Conservation (phyloP, 495 filamentous ascomycete genomes). For the Amniculicola lignicola region DNA sequence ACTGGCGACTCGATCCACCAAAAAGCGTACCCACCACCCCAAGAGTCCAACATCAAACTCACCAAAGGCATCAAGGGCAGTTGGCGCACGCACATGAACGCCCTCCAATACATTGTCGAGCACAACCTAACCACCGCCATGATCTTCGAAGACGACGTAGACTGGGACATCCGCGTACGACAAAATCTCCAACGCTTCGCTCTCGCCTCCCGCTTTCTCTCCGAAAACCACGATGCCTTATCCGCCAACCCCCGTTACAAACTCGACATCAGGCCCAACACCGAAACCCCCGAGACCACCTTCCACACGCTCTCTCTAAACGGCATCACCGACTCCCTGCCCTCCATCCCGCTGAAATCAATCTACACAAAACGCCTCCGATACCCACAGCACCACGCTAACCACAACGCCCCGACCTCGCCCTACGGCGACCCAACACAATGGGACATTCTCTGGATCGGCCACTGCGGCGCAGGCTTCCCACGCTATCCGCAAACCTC, state of each 20-base stretch:
- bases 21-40: constrained; percentile 27
- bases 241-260: constrained; percentile 14
- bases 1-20: constrained; percentile 22
- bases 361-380: constrained; percentile 14
- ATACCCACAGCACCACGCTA: not conserved
- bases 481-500: constrained; percentile 17
- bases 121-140: constrained; percentile 28
- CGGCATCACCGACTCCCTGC: constrained; percentile 27
- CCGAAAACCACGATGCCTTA: constrained; percentile 27
- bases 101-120: constrained; percentile 25
- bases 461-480: constrained; percentile 35
- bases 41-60: constrained; percentile 25
- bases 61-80: constrained; percentile 19
- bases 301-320: constrained; percentile 27
- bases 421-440: constrained; percentile 40
- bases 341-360: constrained; percentile 22
- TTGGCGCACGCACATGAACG: constrained; percentile 33
- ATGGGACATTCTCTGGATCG: constrained; percentile 34
- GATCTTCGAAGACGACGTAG: constrained; percentile 33
- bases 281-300: constrained; percentile 24
- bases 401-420: constrained; percentile 12
- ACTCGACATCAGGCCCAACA: constrained; percentile 7
- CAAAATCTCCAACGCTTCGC: constrained; percentile 28
- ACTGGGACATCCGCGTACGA: constrained; percentile 30
- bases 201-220: constrained; percentile 27